phyloP scores from a whole-genome alignment of 1,284 basidiomycete genomes.

The Naganishia sp. region DNA sequence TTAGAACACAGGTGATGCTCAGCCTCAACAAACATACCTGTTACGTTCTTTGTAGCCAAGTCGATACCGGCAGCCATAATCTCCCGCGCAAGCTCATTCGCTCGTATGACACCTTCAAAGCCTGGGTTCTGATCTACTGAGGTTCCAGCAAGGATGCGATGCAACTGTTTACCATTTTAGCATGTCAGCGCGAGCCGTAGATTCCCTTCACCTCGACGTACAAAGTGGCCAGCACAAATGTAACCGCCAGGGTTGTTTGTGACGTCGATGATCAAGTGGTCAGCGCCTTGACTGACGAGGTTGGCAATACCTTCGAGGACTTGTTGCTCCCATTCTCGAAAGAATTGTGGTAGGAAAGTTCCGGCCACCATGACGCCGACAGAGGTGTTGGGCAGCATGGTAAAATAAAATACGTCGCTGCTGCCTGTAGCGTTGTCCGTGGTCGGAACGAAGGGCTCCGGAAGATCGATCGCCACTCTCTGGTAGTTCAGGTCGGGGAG shows the following conservation, averaged over 20 bases:
- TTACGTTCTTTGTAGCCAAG: slow-evolving; percentile 14
- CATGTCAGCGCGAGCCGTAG: not conserved
- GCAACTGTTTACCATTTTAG: not conserved
- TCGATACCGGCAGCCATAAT: slow-evolving; percentile 21
- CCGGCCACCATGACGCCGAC: slow-evolving; percentile 60
- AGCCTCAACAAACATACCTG: not conserved
- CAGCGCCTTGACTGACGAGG: slow-evolving; percentile 59
- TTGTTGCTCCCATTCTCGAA: slow-evolving; percentile 61
- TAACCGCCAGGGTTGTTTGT: slow-evolving; percentile 63
- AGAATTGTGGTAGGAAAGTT: slow-evolving; percentile 60
- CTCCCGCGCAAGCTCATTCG: slow-evolving; percentile 13
- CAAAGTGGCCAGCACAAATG: slow-evolving; percentile 21
- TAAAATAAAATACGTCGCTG: slow-evolving; percentile 61
- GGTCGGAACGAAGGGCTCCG: slow-evolving; percentile 59
- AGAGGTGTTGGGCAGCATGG: slow-evolving; percentile 61
- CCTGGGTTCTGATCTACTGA: slow-evolving; percentile 25
- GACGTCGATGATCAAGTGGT: slow-evolving; percentile 62
- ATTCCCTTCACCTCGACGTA: not conserved
- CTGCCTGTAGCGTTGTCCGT: slow-evolving; percentile 56
- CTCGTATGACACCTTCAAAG: slow-evolving; percentile 16
- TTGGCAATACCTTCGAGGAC: slow-evolving; percentile 56
- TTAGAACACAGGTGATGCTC: not conserved
- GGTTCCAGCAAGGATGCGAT: slow-evolving; percentile 23
- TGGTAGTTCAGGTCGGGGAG: slow-evolving; percentile 57
- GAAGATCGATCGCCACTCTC: slow-evolving; percentile 58